Evolutionary conservation across 306 rosid genomes (phyloP).

Genomic region (Mucuna pruriens): DNA sequence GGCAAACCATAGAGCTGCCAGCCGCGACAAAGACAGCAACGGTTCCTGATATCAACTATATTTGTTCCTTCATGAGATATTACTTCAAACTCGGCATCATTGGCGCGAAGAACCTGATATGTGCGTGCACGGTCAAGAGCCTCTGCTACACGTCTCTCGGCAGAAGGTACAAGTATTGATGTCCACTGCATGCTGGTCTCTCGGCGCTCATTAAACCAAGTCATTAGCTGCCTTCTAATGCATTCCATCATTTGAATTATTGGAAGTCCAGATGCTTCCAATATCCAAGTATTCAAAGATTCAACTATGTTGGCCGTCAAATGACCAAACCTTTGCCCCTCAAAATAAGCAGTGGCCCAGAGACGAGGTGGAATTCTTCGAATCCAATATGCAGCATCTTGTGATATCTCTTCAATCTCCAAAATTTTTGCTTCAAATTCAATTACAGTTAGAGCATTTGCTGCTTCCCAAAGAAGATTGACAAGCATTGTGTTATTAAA

Average conservation of each 20-base stretch:
- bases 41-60: slow-evolving; percentile 73
- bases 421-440: slow-evolving; percentile 76
- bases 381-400: slow-evolving; percentile 82
- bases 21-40: slow-evolving; percentile 78
- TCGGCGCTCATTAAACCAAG: slow-evolving; percentile 86
- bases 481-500: slow-evolving; percentile 75
- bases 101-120: slow-evolving; percentile 84
- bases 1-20: slow-evolving; percentile 91
- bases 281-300: slow-evolving; percentile 74
- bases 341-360: slow-evolving; percentile 89
- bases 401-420: slow-evolving; percentile 78
- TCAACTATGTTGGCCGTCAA: slow-evolving; percentile 78
- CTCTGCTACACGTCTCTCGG: slow-evolving; percentile 74
- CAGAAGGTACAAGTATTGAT: slow-evolving; percentile 75
- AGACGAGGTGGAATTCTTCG: slow-evolving; percentile 72
- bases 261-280: slow-evolving; percentile 84
- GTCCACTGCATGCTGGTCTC: slow-evolving; percentile 93
- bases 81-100: slow-evolving; percentile 86
- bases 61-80: slow-evolving; percentile 74
- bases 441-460: slow-evolving; percentile 71
- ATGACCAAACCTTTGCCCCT: slow-evolving; percentile 82
- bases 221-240: slow-evolving; percentile 84
- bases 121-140: slow-evolving; percentile 82
- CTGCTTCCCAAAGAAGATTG: slow-evolving; percentile 81
- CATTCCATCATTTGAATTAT: slow-evolving; percentile 88